Conservation (phyloP, 345 rosid species). For the Eucalyptus sp. region DNA sequence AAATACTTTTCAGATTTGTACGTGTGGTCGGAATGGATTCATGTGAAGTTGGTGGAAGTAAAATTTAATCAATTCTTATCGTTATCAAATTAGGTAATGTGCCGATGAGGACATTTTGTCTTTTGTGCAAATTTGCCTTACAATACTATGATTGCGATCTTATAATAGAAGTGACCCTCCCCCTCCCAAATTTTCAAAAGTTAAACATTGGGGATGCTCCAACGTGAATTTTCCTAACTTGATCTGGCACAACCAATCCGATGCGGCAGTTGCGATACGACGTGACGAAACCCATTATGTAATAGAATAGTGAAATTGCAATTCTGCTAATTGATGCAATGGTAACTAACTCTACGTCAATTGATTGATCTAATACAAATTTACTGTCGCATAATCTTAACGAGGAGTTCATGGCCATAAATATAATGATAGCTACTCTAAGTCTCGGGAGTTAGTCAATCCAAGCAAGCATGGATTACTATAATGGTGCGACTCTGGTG, state of each 20-base stretch:
- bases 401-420: background rate
- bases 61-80: background rate
- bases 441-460: background rate
- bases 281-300: fast-evolving
- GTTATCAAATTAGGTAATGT: background rate
- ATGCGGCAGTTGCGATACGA: background rate
- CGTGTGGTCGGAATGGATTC: background rate
- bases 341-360: background rate
- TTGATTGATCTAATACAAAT: background rate
- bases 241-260: background rate
- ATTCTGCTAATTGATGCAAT: background rate
- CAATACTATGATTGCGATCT: background rate
- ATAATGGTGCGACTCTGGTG: background rate
- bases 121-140: background rate
- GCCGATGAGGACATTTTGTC: background rate
- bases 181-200: background rate
- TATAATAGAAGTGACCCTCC: background rate
- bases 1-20: background rate
- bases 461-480: background rate
- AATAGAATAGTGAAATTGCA: background rate
- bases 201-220: background rate
- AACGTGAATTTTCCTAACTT: background rate
- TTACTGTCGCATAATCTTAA: background rate
- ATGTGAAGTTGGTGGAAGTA: background rate
- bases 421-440: background rate